phyloP scores from a whole-genome alignment of 495 filamentous ascomycete genomes.

The Aspergillus diversus region DNA sequence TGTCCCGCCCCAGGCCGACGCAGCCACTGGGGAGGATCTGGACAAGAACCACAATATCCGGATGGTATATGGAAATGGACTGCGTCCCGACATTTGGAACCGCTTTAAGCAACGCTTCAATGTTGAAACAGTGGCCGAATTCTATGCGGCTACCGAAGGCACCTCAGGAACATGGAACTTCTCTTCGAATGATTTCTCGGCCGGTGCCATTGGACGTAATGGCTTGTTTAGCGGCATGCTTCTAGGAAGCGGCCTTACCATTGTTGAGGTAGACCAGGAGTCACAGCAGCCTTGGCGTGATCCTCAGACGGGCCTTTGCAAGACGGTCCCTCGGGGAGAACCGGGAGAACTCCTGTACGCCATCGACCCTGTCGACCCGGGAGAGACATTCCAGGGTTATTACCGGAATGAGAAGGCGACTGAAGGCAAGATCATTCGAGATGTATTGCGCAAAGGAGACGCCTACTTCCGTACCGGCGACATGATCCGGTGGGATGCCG shows the following conservation, averaged over 20 bases:
- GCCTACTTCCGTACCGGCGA: slow-evolving; percentile 89
- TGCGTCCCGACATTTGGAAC: slow-evolving; percentile 92
- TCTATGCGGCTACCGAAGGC: slow-evolving; percentile 90
- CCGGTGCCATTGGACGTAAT: slow-evolving; percentile 81
- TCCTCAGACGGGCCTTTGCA: slow-evolving; percentile 73
- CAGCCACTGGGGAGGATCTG: slow-evolving; percentile 67
- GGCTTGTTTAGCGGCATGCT: slow-evolving; percentile 64
- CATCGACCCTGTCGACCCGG: slow-evolving; percentile 68
- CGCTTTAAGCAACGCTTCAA: slow-evolving; percentile 85
- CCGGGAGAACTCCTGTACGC: slow-evolving; percentile 80
- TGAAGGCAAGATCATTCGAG: slow-evolving; percentile 73
- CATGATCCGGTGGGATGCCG: slow-evolving; percentile 68
- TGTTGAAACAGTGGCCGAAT: slow-evolving; percentile 79
- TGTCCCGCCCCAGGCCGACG: slow-evolving; percentile 64
- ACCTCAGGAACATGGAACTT: slow-evolving; percentile 73
- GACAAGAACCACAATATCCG: slow-evolving; percentile 79
- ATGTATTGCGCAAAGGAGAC: slow-evolving; percentile 82
- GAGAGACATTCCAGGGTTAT: slow-evolving; percentile 80
- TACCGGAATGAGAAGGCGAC: slow-evolving; percentile 77
- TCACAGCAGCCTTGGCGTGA: slow-evolving; percentile 73
- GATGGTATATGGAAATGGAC: slow-evolving; percentile 87
- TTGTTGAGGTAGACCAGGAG: slow-evolving; percentile 75
- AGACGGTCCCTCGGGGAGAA: slow-evolving; percentile 59
- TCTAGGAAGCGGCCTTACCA: slow-evolving; percentile 49
- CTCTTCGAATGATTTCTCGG: slow-evolving; percentile 71